Evolutionary conservation across 345 rosid species (phyloP), one percentile per base, ranked within the genome.

Genomic region (Xanthoceras sorbifolium): DNA sequence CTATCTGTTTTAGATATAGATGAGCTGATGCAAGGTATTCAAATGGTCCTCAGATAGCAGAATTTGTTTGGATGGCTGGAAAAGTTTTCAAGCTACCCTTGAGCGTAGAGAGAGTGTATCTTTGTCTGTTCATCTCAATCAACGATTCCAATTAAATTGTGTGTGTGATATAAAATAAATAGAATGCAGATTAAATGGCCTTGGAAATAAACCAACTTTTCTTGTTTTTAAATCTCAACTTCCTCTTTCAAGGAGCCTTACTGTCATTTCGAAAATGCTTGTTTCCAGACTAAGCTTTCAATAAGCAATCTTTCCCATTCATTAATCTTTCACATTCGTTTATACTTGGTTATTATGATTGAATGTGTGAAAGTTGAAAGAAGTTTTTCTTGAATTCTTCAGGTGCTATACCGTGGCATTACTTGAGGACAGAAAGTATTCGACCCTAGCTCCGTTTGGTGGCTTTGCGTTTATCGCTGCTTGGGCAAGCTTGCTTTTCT

Each of bases 381-480:
- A 25, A 42, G 4, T 29, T 74, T 8, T 15, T 48, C 26, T 46
- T 67, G 52, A 44, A 59, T 66, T 23, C 5, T 82, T 85, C 64
- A 96, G 99, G 91, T 96, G 97, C 77, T 96, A 92, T 77, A 83
- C 93, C 22, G 97, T 87, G 11, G 98, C 98, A 32, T 78, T 87
- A 60, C 88, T 87, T 7, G 99, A 96, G 86, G 94, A 96, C 86
- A 84, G 93, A 74, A 87, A 88, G 77, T 96, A 84, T 82, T 84
- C 97, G n/a, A 82, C 75, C 20, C 68, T 92, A 69, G 97, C 98
- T 76, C 98, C 99, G 36, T 85, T 92, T 72, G 98, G 99, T 31
- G 98, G 97, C 50, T 88, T 93, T 75, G 97, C 97, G 12, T 91
- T 95, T 72, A 77, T 93, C 18, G 96, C 86, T 59, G 98, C 90